Evolutionary conservation across 2,329 filamentous ascomycete species (phyloP).

Genomic region (Aspergillus unguis): DNA sequence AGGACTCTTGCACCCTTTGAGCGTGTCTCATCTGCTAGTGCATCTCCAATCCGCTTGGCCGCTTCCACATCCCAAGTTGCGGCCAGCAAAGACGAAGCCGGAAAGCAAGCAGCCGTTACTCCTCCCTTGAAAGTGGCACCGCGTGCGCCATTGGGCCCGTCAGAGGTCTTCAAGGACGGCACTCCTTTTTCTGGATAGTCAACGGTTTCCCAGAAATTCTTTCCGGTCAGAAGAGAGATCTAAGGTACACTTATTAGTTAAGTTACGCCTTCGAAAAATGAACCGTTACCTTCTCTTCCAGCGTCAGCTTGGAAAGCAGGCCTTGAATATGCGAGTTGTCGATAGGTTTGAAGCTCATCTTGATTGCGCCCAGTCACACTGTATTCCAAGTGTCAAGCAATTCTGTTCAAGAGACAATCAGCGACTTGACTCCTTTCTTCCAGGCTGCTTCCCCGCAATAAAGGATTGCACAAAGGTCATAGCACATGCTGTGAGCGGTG

Average conservation of each 20-base stretch:
- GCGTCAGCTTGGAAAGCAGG: constrained; percentile 2
- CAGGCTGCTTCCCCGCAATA: neutral
- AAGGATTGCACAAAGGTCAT: neutral
- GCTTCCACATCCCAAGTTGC: constrained; percentile 7
- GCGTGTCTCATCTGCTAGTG: constrained; percentile 6
- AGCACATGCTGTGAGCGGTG: neutral
- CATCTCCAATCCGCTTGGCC: constrained; percentile 5
- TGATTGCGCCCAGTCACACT: neutral
- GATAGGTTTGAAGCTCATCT: constrained; percentile 1
- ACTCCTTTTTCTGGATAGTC: constrained; percentile 6
- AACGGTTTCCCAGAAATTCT: constrained; percentile 8
- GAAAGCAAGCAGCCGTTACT: constrained; percentile 6
- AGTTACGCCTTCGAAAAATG: too few species aligned
- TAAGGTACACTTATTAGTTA: neutral
- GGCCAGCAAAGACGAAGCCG: constrained; percentile 6
- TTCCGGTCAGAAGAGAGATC: constrained; percentile 7
- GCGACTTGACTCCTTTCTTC: too few species aligned
- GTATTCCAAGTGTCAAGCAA: neutral
- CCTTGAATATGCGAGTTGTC: constrained; percentile 1
- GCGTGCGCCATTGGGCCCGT: constrained; percentile 10
- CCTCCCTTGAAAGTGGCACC: constrained; percentile 9
- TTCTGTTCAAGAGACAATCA: too few species aligned
- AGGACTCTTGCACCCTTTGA: constrained; percentile 7
- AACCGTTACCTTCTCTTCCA: constrained; percentile 6
- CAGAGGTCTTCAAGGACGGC: constrained; percentile 6